Evolutionary conservation across 345 rosid genomes (phyloP).

Genomic region (Acer campestre): DNA sequence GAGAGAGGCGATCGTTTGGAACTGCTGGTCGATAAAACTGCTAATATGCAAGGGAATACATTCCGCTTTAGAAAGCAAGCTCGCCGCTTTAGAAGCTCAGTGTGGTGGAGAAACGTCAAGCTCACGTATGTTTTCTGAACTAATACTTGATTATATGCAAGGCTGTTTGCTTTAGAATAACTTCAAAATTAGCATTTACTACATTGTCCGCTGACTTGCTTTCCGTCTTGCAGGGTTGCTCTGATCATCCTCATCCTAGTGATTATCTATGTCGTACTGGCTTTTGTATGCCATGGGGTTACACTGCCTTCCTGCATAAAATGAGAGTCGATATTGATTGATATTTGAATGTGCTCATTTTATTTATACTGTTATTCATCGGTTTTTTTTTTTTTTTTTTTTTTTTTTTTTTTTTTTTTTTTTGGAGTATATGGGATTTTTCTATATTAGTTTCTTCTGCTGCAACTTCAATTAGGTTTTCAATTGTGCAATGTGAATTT

Average conservation of each 20-base stretch:
- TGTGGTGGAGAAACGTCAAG: conserved; percentile 96
- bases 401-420: neutral
- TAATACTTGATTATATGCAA: neutral
- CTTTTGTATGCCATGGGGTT: conserved; percentile 80
- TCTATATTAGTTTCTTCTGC: conserved; percentile 10
- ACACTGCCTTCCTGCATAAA: conserved; percentile 74
- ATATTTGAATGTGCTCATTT: conserved; percentile 19
- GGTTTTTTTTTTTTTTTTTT: fast-evolving
- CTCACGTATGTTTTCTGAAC: conserved; percentile 61
- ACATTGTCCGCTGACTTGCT: conserved; percentile 20
- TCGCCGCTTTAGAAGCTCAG: conserved; percentile 75
- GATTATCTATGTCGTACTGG: conserved; percentile 69
- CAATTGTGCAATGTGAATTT: conserved; percentile 24
- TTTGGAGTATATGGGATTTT: neutral
- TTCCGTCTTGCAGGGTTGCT: conserved; percentile 56
- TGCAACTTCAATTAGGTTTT: conserved; percentile 5
- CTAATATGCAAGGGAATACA: conserved; percentile 94
- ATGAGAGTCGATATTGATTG: conserved; percentile 33
- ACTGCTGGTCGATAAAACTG: conserved; percentile 92
- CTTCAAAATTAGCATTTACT: neutral
- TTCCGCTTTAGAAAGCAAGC: conserved; percentile 95
- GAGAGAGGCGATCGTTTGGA: conserved; percentile 95
- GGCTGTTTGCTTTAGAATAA: neutral
- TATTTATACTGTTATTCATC: neutral
- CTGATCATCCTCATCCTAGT: conserved; percentile 58